Evolutionary conservation across 176 grass and related monocot genomes (phyloP).

Genomic region (Otatea glauca): DNA sequence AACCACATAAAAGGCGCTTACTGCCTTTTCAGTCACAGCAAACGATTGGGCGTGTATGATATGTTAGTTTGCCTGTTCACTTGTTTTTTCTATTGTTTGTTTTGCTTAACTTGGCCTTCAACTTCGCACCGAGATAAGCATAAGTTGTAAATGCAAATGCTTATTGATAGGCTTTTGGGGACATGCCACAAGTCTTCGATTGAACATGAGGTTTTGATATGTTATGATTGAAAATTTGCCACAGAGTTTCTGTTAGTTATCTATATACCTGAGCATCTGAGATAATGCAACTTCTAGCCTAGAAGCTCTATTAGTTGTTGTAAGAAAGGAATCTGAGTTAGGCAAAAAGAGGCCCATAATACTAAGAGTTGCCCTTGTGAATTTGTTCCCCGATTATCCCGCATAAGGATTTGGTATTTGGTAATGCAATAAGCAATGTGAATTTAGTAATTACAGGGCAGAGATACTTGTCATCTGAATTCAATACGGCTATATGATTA

Average conservation of each 20-base stretch:
- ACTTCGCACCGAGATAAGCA: background rate
- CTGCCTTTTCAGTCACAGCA: too few relatives aligned
- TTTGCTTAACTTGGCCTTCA: background rate
- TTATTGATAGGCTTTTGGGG: background rate
- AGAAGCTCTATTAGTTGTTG: background rate
- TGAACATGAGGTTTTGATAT: background rate
- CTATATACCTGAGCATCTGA: background rate
- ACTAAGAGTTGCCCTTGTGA: background rate
- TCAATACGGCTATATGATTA: background rate
- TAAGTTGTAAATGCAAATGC: background rate
- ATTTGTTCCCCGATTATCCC: background rate
- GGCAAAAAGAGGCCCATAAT: background rate
- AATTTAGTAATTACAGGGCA: background rate
- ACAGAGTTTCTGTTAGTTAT: background rate
- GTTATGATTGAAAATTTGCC: background rate
- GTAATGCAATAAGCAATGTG: background rate
- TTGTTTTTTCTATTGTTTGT: too few relatives aligned
- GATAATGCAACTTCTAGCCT: background rate
- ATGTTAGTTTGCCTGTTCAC: too few relatives aligned
- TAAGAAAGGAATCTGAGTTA: background rate
- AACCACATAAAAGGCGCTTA: too few relatives aligned
- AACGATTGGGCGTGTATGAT: too few relatives aligned
- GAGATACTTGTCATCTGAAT: background rate
- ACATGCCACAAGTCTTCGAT: background rate
- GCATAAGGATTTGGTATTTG: background rate